phyloP scores from a whole-genome alignment of 495 filamentous ascomycete species.

The Aspergillus taichungensis region DNA sequence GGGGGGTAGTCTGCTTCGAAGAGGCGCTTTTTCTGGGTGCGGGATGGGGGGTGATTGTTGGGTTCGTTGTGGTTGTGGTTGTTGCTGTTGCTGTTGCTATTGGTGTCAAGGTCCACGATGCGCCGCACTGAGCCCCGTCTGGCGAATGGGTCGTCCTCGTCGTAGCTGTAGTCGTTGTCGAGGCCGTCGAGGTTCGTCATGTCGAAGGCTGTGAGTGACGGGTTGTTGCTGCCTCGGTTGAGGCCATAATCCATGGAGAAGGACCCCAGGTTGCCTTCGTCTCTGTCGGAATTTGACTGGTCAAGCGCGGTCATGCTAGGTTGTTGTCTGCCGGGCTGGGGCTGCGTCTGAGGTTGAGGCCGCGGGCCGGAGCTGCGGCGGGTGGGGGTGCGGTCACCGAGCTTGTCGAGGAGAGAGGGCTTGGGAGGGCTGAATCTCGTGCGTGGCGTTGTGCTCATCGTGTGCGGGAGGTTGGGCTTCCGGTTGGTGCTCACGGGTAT shows the following conservation, averaged over 20 bases:
- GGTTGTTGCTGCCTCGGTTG: conserved; percentile 17
- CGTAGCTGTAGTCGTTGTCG: conserved; percentile 23
- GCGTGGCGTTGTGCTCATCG: conserved; percentile 30
- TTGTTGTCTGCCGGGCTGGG: neutral
- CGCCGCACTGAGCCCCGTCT: conserved; percentile 14
- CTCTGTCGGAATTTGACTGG: conserved; percentile 3
- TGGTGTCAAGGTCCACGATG: neutral
- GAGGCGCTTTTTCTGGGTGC: conserved; percentile 20
- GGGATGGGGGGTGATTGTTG: neutral
- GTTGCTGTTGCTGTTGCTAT: no score
- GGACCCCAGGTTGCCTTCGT: conserved; percentile 17
- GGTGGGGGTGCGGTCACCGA: conserved; percentile 31
- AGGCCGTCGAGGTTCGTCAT: conserved; percentile 28
- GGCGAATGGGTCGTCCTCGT: conserved; percentile 25
- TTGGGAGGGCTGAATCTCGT: conserved; percentile 40
- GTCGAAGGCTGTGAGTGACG: conserved; percentile 26
- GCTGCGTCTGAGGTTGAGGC: conserved; percentile 14
- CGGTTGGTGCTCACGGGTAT: conserved; percentile 23
- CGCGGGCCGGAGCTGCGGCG: conserved; percentile 25
- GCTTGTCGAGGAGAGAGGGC: conserved; percentile 33
- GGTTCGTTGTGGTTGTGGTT: no score
- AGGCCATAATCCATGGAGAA: conserved; percentile 13
- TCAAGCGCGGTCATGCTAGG: conserved; percentile 14
- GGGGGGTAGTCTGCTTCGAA: conserved; percentile 36
- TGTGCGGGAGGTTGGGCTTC: conserved; percentile 32